Evolutionary conservation across 225 moss, liverwort and hornwort species (phyloP), one percentile per base, ranked within the genome.

Genomic region (Thuidium tamariscinum): DNA sequence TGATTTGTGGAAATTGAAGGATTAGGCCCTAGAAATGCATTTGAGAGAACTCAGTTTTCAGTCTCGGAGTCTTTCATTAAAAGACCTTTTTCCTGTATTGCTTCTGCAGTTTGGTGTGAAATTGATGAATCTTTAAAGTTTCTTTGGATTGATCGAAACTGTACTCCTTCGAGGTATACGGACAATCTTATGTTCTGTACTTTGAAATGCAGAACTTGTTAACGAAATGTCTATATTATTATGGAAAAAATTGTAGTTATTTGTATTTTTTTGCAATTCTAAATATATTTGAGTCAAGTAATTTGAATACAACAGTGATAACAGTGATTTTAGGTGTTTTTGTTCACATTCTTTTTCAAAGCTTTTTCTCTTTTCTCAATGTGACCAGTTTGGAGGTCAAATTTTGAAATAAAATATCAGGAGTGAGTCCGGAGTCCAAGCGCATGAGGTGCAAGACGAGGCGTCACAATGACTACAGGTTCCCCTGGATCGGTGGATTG

Each of bases 401-500:
- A 17, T 46, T 10, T 72, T 46, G 44, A 30, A 71, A 9, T 72
- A 46, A 6, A 44, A 26, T 30, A 72, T 29, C 72, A 46, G 72
- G 72, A 72, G 83, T 87, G 86, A 89, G 11, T 80, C 32, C 22
- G 51, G 86, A 80, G 82, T 57, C 75, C 42, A 86, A 82, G 93
- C 86, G 91, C 81, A 89, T 91, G 93, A 91, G 85, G 91, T 90
- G 87, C 86, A 81, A 86, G 71, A 65, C 83, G 83, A 84, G 89
- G 66, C 71, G 87, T 64, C 90, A 92, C 83, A 84, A 93, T 93
- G 93, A 80, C 91, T 81, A 79, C 90, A 69, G 89, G 86, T 85
- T 80, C 90, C 41, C 77, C 87, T 84, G 93, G 90, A 91, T 91
- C 91, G 57, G 90, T 93, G 81, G 93, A 93, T 79, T 93, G 93